phyloP scores from a whole-genome alignment of 2,329 filamentous ascomycete genomes.

The Coniochaeta sp. region DNA sequence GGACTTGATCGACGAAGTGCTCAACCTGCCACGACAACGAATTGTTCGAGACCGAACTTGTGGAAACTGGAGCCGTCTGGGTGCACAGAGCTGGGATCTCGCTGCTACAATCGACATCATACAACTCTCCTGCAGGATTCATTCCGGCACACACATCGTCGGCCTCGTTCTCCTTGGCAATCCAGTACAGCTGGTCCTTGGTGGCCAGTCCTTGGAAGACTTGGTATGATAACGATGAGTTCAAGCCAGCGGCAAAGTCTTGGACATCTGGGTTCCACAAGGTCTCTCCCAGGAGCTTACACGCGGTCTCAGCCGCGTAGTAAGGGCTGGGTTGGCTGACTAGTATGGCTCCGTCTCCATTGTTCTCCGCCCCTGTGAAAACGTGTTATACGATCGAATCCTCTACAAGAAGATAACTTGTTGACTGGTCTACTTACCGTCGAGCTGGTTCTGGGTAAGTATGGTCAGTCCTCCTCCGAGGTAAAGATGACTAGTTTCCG shows the following conservation, averaged over 20 bases:
- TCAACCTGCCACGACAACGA: slow-evolving; percentile 15
- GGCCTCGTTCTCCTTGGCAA: slow-evolving; percentile 8
- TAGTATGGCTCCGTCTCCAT: slow-evolving; percentile 13
- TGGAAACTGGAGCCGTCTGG: slow-evolving; percentile 20
- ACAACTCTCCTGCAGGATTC: slow-evolving; percentile 24
- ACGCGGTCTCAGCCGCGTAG: slow-evolving; percentile 8
- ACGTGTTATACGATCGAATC: not conserved
- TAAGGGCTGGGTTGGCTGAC: slow-evolving; percentile 12
- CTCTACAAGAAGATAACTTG: not conserved
- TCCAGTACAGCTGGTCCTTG: slow-evolving; percentile 16
- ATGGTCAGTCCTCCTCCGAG: slow-evolving; percentile 6
- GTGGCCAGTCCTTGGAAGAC: slow-evolving; percentile 10
- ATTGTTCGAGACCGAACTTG: slow-evolving; percentile 12
- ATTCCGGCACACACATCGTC: slow-evolving; percentile 14
- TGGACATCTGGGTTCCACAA: slow-evolving; percentile 15
- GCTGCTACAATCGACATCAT: slow-evolving; percentile 23
- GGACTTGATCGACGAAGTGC: slow-evolving; percentile 15
- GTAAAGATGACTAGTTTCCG: not conserved
- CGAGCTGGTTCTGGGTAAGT: slow-evolving; percentile 3
- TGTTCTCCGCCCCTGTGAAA: slow-evolving; percentile 10
- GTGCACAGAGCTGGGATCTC: slow-evolving; percentile 21
- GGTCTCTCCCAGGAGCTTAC: slow-evolving; percentile 12
- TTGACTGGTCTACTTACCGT: not conserved
- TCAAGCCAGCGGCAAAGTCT: slow-evolving; percentile 12
- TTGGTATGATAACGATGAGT: slow-evolving; percentile 15